phyloP scores from a whole-genome alignment of 2,329 filamentous ascomycete genomes.

The Aureobasidium pullulans region DNA sequence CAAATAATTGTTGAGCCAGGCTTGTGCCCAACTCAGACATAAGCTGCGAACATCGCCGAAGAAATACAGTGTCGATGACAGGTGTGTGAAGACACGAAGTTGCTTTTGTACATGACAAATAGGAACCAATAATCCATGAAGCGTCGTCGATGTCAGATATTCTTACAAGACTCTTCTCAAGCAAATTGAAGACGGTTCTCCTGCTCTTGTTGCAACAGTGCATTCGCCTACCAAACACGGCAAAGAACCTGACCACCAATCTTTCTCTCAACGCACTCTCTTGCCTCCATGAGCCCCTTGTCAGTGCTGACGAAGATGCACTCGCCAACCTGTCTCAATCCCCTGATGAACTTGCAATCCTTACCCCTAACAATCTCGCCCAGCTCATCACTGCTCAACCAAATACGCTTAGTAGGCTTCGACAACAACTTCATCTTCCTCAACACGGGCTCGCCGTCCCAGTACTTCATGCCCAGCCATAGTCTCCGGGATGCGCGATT shows the following conservation, averaged over 20 bases:
- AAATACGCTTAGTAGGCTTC: constrained; percentile 67
- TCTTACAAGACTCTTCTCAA: not conserved
- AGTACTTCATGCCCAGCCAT: constrained; percentile 90
- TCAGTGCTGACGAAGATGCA: constrained; percentile 74
- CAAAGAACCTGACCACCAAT: constrained; percentile 75
- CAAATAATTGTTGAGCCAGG: too few relatives aligned
- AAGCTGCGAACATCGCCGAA: too few relatives aligned
- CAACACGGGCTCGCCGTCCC: constrained; percentile 73
- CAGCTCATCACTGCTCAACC: constrained; percentile 55
- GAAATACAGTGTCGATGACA: too few relatives aligned
- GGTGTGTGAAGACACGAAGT: not conserved
- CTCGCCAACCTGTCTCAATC: constrained; percentile 70
- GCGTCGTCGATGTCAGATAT: not conserved
- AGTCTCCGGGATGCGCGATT: constrained; percentile 70
- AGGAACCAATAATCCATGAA: not conserved
- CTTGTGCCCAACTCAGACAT: too few relatives aligned
- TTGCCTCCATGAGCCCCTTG: constrained; percentile 67
- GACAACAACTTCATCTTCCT: constrained; percentile 58
- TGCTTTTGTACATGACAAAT: not conserved
- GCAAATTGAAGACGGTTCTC: too few relatives aligned
- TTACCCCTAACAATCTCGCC: constrained; percentile 61
- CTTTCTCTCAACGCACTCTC: constrained; percentile 74
- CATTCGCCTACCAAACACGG: constrained; percentile 46
- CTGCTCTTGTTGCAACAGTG: too few relatives aligned
- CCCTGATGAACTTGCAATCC: constrained; percentile 58